Percentiles rank a stretch among this genome's conserved stretches.
Evolutionary conservation across 202 grass and related monocot genomes (phyloP).

Genomic region (Brachypodium distachyon): DNA sequence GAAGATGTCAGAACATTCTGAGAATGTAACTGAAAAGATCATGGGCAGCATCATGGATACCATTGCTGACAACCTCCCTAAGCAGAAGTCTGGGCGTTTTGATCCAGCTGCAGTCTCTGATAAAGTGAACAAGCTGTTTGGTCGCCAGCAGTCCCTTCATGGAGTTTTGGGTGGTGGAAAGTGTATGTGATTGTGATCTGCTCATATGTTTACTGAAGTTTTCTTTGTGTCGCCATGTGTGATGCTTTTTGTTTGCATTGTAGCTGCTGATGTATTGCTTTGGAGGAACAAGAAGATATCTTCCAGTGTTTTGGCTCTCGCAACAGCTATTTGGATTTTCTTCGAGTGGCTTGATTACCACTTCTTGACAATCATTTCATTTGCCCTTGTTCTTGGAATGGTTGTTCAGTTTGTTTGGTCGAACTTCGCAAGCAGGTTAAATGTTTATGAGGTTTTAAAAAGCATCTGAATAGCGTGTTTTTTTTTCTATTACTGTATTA

Average conservation of each 20-base stretch:
- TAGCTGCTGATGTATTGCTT: conserved; percentile 88
- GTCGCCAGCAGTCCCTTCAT: conserved; percentile 62
- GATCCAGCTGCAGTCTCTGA: conserved; percentile 37
- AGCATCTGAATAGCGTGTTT: background rate
- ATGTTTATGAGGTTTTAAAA: conserved; percentile 26
- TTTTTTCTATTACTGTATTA: background rate
- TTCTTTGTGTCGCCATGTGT: background rate
- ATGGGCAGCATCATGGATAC: conserved; percentile 55
- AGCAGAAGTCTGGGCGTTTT: conserved; percentile 64
- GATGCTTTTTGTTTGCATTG: conserved; percentile 19
- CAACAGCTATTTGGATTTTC: conserved; percentile 75
- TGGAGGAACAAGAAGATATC: conserved; percentile 98
- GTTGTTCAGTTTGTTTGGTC: conserved; percentile 79
- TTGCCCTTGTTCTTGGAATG: conserved; percentile 72
- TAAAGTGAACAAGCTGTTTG: conserved; percentile 57
- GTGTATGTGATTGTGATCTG: conserved; percentile 25
- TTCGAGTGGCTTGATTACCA: conserved; percentile 98
- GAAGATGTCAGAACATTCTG: conserved; percentile 52
- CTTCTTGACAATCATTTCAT: conserved; percentile 74
- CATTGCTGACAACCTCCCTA: conserved; percentile 62
- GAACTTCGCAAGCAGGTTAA: conserved; percentile 55
- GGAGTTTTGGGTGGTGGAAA: conserved; percentile 75
- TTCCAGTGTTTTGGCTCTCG: conserved; percentile 53
- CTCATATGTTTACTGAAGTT: background rate
- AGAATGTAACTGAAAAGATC: conserved; percentile 55